Conservation (phyloP, 2,329 filamentous ascomycete genomes). For the Aspergillus sp. region DNA sequence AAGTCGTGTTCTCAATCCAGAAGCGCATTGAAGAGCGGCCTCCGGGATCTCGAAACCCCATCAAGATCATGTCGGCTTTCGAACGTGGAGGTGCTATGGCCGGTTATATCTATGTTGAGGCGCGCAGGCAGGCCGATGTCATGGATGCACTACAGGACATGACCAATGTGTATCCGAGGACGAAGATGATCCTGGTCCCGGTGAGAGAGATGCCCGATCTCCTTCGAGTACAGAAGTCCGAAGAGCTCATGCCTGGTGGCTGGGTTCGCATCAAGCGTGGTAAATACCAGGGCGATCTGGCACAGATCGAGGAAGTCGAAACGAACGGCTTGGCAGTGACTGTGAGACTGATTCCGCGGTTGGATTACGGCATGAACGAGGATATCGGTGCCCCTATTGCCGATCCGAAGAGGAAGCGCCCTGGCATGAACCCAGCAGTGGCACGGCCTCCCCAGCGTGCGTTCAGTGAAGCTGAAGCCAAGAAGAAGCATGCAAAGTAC, state of each 20-base stretch:
- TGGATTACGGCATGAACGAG: conserved; percentile 89
- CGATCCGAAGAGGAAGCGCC: conserved; percentile 78
- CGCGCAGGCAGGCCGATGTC: conserved; percentile 82
- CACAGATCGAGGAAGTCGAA: conserved; percentile 88
- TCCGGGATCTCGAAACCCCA: conserved; percentile 72
- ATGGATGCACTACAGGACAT: conserved; percentile 79
- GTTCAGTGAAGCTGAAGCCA: conserved; percentile 90
- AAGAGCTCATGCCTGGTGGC: conserved; percentile 79
- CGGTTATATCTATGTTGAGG: conserved; percentile 94
- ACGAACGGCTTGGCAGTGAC: conserved; percentile 88
- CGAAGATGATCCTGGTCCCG: conserved; percentile 83
- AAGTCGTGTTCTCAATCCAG: conserved; percentile 84
- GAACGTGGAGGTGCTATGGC: conserved; percentile 88
- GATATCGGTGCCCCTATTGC: conserved; percentile 61
- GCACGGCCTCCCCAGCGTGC: conserved; percentile 82
- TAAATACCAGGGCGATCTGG: conserved; percentile 85
- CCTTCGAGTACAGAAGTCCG: conserved; percentile 84
- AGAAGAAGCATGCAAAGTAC: conserved; percentile 76
- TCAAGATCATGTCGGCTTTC: conserved; percentile 86
- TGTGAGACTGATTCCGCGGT: conserved; percentile 82
- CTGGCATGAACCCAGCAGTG: conserved; percentile 52
- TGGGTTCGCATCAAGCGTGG: conserved; percentile 86
- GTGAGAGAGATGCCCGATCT: conserved; percentile 98
- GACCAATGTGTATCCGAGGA: conserved; percentile 84
- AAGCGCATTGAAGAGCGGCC: conserved; percentile 81